A percentile compares a stretch with the other conserved stretches of the same genome.
phyloP scores from a whole-genome alignment of 2,329 filamentous ascomycete genomes.

The Diaporthe amygdali region DNA sequence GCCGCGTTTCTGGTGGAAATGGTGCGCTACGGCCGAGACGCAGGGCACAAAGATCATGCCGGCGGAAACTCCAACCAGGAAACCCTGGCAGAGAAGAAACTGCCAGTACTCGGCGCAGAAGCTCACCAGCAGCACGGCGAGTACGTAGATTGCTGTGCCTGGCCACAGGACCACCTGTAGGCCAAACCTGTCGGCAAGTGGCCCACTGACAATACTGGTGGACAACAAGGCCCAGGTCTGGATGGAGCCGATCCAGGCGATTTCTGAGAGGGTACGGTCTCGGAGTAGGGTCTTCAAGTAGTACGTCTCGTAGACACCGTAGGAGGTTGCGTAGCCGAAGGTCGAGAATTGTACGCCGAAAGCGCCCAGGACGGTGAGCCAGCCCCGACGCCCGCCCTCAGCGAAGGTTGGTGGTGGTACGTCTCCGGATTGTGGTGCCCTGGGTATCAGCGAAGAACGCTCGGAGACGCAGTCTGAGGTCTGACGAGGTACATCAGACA shows the following conservation, averaged over 20 bases:
- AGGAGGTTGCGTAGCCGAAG: no score
- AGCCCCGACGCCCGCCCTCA: no score
- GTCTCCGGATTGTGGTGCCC: no score
- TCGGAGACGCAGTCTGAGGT: no score
- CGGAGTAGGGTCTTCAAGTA: slow-evolving; percentile 35
- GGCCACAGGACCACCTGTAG: slow-evolving; percentile 35
- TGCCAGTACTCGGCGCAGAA: slow-evolving; percentile 45
- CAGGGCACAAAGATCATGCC: slow-evolving; percentile 43
- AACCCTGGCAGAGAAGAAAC: slow-evolving; percentile 45
- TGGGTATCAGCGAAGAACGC: no score
- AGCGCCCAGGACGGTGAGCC: no score
- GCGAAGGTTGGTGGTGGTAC: no score
- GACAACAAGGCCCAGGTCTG: slow-evolving; percentile 36
- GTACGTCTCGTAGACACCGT: slow-evolving; percentile 42
- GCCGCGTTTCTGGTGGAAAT: slow-evolving; percentile 44
- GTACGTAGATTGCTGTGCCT: slow-evolving; percentile 26
- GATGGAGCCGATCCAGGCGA: slow-evolving; percentile 44
- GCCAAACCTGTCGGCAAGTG: slow-evolving; percentile 44
- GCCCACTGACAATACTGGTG: slow-evolving; percentile 35
- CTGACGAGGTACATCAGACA: no score
- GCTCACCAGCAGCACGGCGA: slow-evolving; percentile 40
- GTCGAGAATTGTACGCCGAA: no score
- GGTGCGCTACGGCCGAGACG: slow-evolving; percentile 41
- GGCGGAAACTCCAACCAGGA: slow-evolving; percentile 40
- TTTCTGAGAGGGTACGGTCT: slow-evolving; percentile 32